Evolutionary conservation across 2,329 filamentous ascomycete species (phyloP), one percentile per base, ranked within the genome.

Genomic region (Fusarium humuli): DNA sequence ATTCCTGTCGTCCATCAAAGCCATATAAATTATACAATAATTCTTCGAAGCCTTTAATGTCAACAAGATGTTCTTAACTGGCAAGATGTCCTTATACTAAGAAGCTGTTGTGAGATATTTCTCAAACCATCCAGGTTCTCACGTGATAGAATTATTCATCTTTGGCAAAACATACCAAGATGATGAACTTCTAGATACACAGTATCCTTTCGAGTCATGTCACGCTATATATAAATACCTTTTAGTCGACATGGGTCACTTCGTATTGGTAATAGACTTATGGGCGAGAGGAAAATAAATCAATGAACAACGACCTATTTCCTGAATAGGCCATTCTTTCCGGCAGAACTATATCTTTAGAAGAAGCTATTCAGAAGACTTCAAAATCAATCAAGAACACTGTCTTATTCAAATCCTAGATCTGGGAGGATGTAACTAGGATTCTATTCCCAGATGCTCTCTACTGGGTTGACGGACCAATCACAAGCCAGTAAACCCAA

Each of bases 91-190:
- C 9, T 18, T 18, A n/a, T 6, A n/a, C 16, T 1, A 6, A n/a
- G 0, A 18, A 37, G 1, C 3, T n/a, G 0, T 18, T 4, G 9
- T 1, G n/a, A n/a, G 32, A 37, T 2, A 2, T 1, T 37, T n/a
- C 3, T n/a, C 16, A 37, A 18, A n/a, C 32, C 32, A 11, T 37
- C 32, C 32, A 18, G 16, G 32, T 11, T 18, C 32, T 10, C 16
- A 18, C 3, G 4, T 18, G 9, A 6, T 7, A 18, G 6, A 11
- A 6, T 37, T 6, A 11, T 37, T 10, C 5, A 37, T 6, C 18
- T 6, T 11, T n/a, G 1, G 16, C 34, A 37, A 6, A 2, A n/a
- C 4, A 4, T 2, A 37, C 5, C 34, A 11, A n/a, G 5, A n/a
- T 1, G 5, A n/a, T 18, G 9, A 4, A 37, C 5, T 6, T 0